Evolutionary conservation across 768 basidiomycete species (phyloP).

Genomic region (Pisolithus orientalis): DNA sequence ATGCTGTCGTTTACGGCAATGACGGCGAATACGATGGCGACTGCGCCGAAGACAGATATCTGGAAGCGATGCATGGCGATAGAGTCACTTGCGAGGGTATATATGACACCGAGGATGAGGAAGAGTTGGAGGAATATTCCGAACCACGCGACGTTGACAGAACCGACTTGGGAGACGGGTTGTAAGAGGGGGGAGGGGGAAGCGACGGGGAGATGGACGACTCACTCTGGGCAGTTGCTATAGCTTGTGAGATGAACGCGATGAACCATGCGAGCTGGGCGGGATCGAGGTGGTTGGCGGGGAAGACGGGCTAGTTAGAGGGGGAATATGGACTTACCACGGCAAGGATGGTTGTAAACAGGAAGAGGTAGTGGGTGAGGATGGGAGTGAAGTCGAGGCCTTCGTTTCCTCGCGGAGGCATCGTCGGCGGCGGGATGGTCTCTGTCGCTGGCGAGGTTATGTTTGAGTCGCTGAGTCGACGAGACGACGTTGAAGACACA

Average conservation of each 20-base stretch:
- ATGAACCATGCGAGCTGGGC: slow-evolving; percentile 63
- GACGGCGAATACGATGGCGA: slow-evolving; percentile 86
- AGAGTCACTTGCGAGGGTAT: slow-evolving; percentile 80
- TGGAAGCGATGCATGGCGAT: slow-evolving; percentile 91
- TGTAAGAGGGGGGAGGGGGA: not conserved
- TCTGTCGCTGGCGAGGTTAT: not conserved
- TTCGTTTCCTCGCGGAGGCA: slow-evolving; percentile 48
- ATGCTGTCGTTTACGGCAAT: slow-evolving; percentile 63
- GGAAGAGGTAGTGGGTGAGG: slow-evolving; percentile 85
- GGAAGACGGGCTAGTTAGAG: not conserved
- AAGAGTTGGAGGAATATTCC: slow-evolving; percentile 72
- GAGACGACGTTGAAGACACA: too few species aligned
- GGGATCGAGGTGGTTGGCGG: slow-evolving; percentile 1
- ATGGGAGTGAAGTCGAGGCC: slow-evolving; percentile 87
- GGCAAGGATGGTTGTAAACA: slow-evolving; percentile 79
- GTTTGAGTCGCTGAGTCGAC: not conserved
- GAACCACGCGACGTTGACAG: slow-evolving; percentile 73
- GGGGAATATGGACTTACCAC: slow-evolving; percentile 45
- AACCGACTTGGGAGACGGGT: slow-evolving; percentile 27
- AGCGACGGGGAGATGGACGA: not conserved
- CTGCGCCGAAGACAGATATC: slow-evolving; percentile 81
- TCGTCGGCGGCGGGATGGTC: slow-evolving; percentile 10
- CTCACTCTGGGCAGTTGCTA: slow-evolving; percentile 52
- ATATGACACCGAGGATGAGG: slow-evolving; percentile 65
- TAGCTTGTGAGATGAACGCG: slow-evolving; percentile 70